These are phyloP conservation scores for Thermomucor indicae-seudaticae DNA, from an alignment of 371 early-diverging fungal species.

Conservation along the genomic window DNA sequence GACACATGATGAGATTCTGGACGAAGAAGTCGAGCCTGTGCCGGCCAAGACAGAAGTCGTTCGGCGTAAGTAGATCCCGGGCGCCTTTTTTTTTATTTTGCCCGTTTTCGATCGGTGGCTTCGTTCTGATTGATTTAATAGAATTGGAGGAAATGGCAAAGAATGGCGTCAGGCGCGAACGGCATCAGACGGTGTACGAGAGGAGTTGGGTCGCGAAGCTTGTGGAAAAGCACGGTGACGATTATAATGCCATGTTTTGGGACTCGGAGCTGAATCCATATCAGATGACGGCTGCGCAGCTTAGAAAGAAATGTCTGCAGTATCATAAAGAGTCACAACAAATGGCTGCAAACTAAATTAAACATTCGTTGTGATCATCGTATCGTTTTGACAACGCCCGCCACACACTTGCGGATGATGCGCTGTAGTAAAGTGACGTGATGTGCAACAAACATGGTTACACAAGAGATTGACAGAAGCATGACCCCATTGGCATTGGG, in stretches of 20 bases:
- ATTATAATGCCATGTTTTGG: constrained; percentile 87
- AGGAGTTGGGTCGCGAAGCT: constrained; percentile 56
- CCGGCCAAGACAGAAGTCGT: constrained; percentile 67
- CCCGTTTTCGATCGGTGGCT: too few relatives aligned
- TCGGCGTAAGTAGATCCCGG: constrained; percentile 29
- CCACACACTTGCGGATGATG: too few relatives aligned
- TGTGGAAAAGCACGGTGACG: constrained; percentile 75
- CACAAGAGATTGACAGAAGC: too few relatives aligned
- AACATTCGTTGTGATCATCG: too few relatives aligned
- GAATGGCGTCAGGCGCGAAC: constrained; percentile 41
- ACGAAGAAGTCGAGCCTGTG: constrained; percentile 42
- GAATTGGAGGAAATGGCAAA: constrained; percentile 59
- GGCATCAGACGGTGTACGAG: constrained; percentile 67
- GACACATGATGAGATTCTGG: constrained; percentile 56
- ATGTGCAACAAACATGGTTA: too few relatives aligned
- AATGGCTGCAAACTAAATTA: too few relatives aligned
- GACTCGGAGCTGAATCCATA: constrained; percentile 79
- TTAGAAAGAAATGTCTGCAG: constrained; percentile 59
- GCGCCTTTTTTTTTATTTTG: too few relatives aligned
- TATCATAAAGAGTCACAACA: constrained; percentile 8
- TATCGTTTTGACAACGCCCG: too few relatives aligned
- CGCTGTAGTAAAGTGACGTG: too few relatives aligned
- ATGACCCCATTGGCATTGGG: too few relatives aligned
- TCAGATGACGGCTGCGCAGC: constrained; percentile 76
- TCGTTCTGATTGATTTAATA: constrained; percentile 1